These are phyloP conservation scores for Bryum argenteum DNA, from an alignment of 225 moss, liverwort and hornwort genomes.

Conservation along the genomic window DNA sequence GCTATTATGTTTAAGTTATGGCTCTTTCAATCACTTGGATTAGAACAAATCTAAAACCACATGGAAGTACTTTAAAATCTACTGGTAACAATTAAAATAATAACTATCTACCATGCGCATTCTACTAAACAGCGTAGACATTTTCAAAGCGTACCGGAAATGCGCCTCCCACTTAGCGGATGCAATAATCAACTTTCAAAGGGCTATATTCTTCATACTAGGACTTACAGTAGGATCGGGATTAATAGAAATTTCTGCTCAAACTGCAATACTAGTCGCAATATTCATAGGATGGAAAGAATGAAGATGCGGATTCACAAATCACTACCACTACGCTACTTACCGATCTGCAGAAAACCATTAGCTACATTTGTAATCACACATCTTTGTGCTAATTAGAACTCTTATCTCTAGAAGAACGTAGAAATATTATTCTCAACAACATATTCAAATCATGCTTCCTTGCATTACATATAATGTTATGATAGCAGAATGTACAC, in stretches of 20 bases:
- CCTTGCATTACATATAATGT: too few species aligned
- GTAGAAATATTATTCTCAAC: too few species aligned
- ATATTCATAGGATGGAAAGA: conserved; percentile 63
- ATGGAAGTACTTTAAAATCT: background rate
- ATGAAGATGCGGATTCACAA: conserved; percentile 76
- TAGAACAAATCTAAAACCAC: background rate
- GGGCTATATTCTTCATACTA: conserved; percentile 70
- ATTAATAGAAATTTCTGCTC: conserved; percentile 76
- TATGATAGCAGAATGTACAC: too few species aligned
- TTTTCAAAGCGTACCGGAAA: conserved; percentile 45
- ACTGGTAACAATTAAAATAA: background rate
- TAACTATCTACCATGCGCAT: background rate
- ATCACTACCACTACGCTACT: conserved; percentile 39
- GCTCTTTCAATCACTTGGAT: conserved; percentile 2
- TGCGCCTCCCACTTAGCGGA: conserved; percentile 81
- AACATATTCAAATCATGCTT: too few species aligned
- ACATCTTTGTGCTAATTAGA: too few species aligned
- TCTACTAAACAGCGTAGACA: conserved; percentile 49
- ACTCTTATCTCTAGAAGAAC: too few species aligned
- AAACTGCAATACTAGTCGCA: conserved; percentile 57
- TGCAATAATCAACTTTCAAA: conserved; percentile 72
- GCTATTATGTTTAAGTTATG: background rate
- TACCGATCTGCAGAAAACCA: conserved; percentile 32
- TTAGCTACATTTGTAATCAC: too few species aligned
- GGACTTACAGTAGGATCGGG: conserved; percentile 67